phyloP scores from a whole-genome alignment of 2,329 filamentous ascomycete genomes.

The Boeremia lycopersici region DNA sequence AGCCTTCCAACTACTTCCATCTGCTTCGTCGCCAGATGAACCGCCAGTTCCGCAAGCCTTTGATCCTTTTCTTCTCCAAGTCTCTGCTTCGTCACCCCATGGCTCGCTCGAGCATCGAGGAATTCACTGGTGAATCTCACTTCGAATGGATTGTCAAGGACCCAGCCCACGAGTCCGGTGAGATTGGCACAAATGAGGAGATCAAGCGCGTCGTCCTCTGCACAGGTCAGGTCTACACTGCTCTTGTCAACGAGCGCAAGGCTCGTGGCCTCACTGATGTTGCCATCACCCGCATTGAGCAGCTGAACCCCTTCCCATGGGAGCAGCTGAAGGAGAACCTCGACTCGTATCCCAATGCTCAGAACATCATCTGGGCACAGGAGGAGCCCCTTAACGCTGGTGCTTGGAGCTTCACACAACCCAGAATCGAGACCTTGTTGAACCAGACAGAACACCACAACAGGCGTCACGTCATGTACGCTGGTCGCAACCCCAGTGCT shows the following conservation, averaged over 20 bases:
- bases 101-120: conserved; percentile 85
- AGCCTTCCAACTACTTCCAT: conserved; percentile 94
- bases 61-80: conserved; percentile 99
- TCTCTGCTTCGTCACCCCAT: conserved; percentile 92
- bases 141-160: conserved; percentile 98
- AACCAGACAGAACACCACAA: conserved; percentile 93
- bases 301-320: conserved; percentile 99
- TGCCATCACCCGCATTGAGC: conserved; percentile 93
- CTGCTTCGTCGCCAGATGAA: conserved; percentile 96
- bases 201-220: conserved; percentile 95
- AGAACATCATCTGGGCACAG: conserved; percentile 96
- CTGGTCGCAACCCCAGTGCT: conserved; percentile 89
- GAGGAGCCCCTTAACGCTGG: conserved; percentile 98
- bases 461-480: conserved; percentile 95
- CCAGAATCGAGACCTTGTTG: conserved; percentile 92
- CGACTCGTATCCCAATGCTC: conserved; percentile 94
- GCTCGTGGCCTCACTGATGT: conserved; percentile 86
- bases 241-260: conserved; percentile 88
- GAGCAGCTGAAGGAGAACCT: conserved; percentile 95
- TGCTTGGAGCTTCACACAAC: conserved; percentile 96
- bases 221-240: conserved; percentile 90
- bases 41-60: conserved; percentile 97
- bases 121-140: conserved; percentile 88
- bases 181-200: conserved; percentile 79
- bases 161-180: conserved; percentile 76